phyloP scores from a whole-genome alignment of 1,284 basidiomycete genomes.

The Malassezia arunalokei region DNA sequence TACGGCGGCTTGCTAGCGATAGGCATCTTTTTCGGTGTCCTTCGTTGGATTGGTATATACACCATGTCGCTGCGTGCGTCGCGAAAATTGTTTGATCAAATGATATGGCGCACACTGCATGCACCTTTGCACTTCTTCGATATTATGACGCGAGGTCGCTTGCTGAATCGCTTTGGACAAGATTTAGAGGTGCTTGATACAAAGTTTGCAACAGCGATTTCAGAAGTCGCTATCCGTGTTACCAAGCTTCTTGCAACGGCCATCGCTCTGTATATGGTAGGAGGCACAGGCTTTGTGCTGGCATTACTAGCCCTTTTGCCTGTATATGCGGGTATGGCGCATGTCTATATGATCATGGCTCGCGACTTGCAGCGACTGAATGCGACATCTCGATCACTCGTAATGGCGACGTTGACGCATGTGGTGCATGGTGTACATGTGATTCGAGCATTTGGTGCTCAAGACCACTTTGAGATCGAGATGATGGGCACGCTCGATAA shows the following conservation, averaged over 20 bases:
- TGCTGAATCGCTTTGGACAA: conserved; percentile 50
- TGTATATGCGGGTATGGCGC: conserved; percentile 48
- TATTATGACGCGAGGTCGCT: conserved; percentile 47
- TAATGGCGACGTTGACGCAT: conserved; percentile 46
- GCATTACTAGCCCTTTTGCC: conserved; percentile 47
- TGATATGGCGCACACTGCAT: conserved; percentile 26
- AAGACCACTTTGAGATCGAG: conserved; percentile 48
- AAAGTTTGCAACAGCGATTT: conserved; percentile 24
- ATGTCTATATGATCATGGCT: conserved; percentile 49
- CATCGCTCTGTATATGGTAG: conserved; percentile 26
- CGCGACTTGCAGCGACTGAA: conserved; percentile 48
- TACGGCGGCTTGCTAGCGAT: conserved; percentile 18
- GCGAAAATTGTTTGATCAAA: conserved; percentile 20
- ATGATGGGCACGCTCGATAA: conserved; percentile 49
- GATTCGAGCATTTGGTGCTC: conserved; percentile 51
- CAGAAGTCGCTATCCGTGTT: conserved; percentile 13
- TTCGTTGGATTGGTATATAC: conserved; percentile 14
- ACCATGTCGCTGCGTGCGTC: conserved; percentile 19
- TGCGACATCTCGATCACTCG: conserved; percentile 42
- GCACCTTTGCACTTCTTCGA: conserved; percentile 35
- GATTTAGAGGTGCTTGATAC: conserved; percentile 51
- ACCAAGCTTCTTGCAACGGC: conserved; percentile 46
- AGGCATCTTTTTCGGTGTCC: conserved; percentile 40
- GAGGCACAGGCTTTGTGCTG: conserved; percentile 46
- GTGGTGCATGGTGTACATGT: conserved; percentile 49